phyloP scores from a whole-genome alignment of 306 rosid species.

The Glycyrrhiza uralensis region DNA sequence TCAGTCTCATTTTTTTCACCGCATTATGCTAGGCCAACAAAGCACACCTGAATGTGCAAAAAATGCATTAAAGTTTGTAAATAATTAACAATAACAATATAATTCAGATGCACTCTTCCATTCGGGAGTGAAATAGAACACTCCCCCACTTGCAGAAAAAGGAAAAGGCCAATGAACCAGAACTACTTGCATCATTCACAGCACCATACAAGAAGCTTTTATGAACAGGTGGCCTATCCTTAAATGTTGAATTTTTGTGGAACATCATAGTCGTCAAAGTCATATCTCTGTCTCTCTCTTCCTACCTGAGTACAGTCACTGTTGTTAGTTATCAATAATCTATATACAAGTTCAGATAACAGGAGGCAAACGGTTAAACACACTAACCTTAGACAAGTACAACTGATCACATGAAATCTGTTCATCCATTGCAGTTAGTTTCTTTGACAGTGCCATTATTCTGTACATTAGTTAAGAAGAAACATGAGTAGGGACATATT shows the following conservation, averaged over 20 bases:
- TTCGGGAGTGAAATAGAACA: neutral
- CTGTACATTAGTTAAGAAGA: constrained; percentile 31
- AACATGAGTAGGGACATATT: neutral
- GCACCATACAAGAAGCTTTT: constrained; percentile 7
- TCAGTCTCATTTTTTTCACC: too few relatives aligned
- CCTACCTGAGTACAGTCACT: constrained; percentile 50
- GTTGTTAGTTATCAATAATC: neutral
- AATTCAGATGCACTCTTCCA: constrained; percentile 1
- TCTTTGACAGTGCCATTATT: constrained; percentile 70
- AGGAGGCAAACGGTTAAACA: neutral
- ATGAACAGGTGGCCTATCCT: constrained; percentile 18
- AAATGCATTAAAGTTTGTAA: neutral
- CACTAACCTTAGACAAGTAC: constrained; percentile 63
- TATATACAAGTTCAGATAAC: constrained; percentile 1
- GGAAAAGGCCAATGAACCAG: neutral
- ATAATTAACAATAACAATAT: neutral
- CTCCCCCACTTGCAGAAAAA: neutral
- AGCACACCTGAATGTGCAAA: neutral
- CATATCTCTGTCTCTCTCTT: constrained; percentile 72
- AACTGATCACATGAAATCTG: constrained; percentile 64
- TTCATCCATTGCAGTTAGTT: constrained; percentile 66
- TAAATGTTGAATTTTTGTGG: constrained; percentile 64
- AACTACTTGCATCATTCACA: constrained; percentile 14
- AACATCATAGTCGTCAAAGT: constrained; percentile 76
- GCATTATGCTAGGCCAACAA: neutral